Percentiles rank a stretch among this genome's conserved stretches.
phyloP scores from a whole-genome alignment of 805 yeast species.

The Suhomyces canberraensis region DNA sequence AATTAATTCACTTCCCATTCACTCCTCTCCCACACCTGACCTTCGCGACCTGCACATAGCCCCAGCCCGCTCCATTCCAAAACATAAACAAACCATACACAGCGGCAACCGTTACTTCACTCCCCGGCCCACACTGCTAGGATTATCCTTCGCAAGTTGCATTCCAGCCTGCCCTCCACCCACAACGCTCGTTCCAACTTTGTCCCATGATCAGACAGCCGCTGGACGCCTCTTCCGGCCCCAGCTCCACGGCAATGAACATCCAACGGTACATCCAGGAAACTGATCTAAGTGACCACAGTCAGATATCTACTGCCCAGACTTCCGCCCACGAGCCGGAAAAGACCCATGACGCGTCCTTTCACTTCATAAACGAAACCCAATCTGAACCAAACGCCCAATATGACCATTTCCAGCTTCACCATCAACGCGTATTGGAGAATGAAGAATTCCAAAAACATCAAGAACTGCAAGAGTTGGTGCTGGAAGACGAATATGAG shows the following conservation, averaged over 20 bases:
- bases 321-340: constrained; percentile 11
- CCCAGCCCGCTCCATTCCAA: too few relatives aligned
- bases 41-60: too few relatives aligned
- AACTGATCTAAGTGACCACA: constrained; percentile 23
- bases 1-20: too few relatives aligned
- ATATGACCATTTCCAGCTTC: background rate
- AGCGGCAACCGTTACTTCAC: too few relatives aligned
- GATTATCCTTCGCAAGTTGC: too few relatives aligned
- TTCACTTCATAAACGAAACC: constrained; percentile 2
- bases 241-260: constrained; percentile 22
- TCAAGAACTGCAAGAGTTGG: background rate
- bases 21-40: too few relatives aligned
- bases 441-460: background rate
- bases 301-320: constrained; percentile 14
- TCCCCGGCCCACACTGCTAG: too few relatives aligned
- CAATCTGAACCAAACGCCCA: background rate
- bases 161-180: too few relatives aligned
- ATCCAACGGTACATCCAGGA: constrained; percentile 26
- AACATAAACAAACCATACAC: too few relatives aligned
- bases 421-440: background rate
- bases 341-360: constrained; percentile 3
- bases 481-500: background rate
- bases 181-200: too few relatives aligned
- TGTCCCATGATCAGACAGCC: constrained; percentile 2
- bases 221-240: constrained; percentile 20